A percentile compares a stretch with the other conserved stretches of the same genome.
Evolutionary conservation across 306 rosid species (phyloP).

Genomic region (Cercis canadensis): DNA sequence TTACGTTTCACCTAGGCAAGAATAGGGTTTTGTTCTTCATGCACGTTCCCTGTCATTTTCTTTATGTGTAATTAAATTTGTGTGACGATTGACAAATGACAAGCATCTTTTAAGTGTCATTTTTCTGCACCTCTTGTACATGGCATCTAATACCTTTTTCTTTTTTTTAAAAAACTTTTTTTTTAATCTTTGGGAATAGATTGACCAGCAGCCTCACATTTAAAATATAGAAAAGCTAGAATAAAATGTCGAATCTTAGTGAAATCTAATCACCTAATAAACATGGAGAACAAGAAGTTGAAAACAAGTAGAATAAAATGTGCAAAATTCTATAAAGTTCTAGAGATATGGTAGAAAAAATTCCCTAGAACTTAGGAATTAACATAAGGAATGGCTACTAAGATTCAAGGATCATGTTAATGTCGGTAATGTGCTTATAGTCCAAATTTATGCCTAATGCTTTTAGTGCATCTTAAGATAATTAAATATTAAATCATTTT

Average conservation of each 20-base stretch:
- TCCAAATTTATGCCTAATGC: background rate
- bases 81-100: constrained; percentile 16
- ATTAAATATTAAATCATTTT: too few relatives aligned
- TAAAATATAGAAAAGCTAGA: constrained; percentile 37
- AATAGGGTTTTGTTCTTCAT: constrained; percentile 8
- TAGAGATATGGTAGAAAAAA: background rate
- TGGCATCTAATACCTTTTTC: constrained; percentile 58
- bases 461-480: too few relatives aligned
- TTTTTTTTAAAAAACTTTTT: too few relatives aligned
- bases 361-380: constrained; percentile 15
- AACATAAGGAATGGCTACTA: background rate
- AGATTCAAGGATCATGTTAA: constrained; percentile 31
- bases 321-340: constrained; percentile 10
- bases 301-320: constrained; percentile 35
- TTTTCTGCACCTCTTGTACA: constrained; percentile 29
- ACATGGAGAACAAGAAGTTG: background rate
- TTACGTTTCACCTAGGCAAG: constrained; percentile 13
- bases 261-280: constrained; percentile 33
- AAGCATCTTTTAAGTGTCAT: constrained; percentile 52
- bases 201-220: constrained; percentile 27
- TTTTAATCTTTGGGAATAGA: constrained; percentile 16
- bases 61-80: constrained; percentile 15
- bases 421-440: background rate
- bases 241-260: constrained; percentile 56
- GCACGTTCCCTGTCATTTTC: too few relatives aligned